These are phyloP conservation scores for Globisporangium irregulare DNA, from an alignment of 352 stramenopile species.

Conservation along the genomic window DNA sequence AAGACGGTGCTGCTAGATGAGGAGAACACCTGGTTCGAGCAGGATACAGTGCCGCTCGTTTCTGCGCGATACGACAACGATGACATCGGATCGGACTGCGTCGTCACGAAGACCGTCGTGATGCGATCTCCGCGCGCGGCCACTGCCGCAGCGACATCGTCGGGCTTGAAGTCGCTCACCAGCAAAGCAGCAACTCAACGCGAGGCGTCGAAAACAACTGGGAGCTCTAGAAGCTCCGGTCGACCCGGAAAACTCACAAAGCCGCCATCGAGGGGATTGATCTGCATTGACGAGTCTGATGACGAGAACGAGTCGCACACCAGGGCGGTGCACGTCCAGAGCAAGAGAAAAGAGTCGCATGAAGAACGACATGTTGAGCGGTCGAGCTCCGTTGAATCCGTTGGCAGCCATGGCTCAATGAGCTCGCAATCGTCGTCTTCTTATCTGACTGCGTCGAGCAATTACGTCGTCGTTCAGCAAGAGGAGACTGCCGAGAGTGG, in stretches of 20 bases:
- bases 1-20: conserved; percentile 21
- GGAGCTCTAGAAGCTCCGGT: background rate
- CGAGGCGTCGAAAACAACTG: conserved; percentile 4
- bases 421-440: background rate
- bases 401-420: background rate
- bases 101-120: conserved; percentile 58
- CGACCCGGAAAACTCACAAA: conserved; percentile 7
- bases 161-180: background rate
- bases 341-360: conserved; percentile 5
- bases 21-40: conserved; percentile 53
- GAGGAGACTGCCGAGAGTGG: background rate
- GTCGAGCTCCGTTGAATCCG: conserved; percentile 13
- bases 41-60: conserved; percentile 60
- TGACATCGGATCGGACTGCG: conserved; percentile 22
- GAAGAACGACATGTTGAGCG: conserved; percentile 5
- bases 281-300: conserved; percentile 18
- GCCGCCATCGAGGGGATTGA: conserved; percentile 15
- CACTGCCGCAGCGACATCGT: background rate
- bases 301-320: conserved; percentile 8
- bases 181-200: background rate
- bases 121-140: conserved; percentile 37
- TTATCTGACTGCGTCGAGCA: background rate
- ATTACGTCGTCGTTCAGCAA: conserved; percentile 6
- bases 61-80: conserved; percentile 39
- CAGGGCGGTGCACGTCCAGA: background rate